phyloP scores from a whole-genome alignment of 495 filamentous ascomycete genomes.

The Bathelium albidoporum region DNA sequence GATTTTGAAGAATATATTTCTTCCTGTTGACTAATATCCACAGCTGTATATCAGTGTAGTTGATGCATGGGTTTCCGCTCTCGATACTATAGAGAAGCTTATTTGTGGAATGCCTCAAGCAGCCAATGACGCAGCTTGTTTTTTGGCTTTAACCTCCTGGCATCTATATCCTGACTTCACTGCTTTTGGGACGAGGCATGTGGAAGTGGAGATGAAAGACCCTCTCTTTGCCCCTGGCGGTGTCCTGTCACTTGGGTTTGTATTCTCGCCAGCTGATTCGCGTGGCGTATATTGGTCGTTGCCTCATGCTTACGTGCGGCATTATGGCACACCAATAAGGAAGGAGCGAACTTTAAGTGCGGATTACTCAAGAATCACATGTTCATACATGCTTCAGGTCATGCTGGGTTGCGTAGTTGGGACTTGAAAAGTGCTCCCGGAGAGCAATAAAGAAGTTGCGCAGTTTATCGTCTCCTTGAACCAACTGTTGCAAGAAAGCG shows the following conservation, averaged over 20 bases:
- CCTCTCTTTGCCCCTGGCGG: not conserved
- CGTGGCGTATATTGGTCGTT: not conserved
- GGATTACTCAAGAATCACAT: not conserved
- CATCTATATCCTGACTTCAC: conserved; percentile 34
- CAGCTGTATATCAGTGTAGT: not conserved
- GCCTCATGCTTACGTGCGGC: not conserved
- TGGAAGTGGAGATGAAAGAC: not conserved
- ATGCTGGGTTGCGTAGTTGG: not conserved
- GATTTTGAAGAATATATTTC: conserved; percentile 16
- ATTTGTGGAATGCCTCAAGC: conserved; percentile 21
- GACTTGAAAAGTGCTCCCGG: not conserved
- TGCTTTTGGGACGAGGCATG: conserved; percentile 12
- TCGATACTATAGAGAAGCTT: conserved; percentile 3
- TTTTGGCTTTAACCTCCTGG: conserved; percentile 30
- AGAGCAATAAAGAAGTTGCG: not conserved
- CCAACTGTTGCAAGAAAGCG: too few relatives aligned
- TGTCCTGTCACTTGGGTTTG: not conserved
- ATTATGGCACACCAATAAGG: not conserved
- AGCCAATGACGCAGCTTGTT: conserved; percentile 16
- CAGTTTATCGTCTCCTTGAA: not conserved
- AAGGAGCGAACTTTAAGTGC: not conserved
- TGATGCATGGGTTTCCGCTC: not conserved
- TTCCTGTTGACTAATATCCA: not conserved
- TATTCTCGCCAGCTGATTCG: not conserved
- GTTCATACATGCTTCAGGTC: not conserved